Evolutionary conservation across 1,284 basidiomycete species (phyloP), one percentile per base, ranked within the genome.

Genomic region (Tremellales sp.): DNA sequence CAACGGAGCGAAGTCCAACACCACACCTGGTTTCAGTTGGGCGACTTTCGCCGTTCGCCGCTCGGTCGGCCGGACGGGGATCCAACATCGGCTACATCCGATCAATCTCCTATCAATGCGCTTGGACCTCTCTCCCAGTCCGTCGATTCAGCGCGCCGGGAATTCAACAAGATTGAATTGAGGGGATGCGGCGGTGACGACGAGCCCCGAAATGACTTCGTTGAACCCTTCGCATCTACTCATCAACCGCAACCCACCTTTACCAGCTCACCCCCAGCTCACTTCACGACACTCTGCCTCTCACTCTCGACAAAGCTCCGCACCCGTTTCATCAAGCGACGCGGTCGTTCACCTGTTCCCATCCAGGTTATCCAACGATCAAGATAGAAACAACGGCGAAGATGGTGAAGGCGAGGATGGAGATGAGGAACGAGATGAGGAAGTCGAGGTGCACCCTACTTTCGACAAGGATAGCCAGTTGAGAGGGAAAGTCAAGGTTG

Each of bases 151-250:
- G n/a, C n/a, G n/a, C n/a, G n/a, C n/a, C n/a, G n/a, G n/a, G n/a
- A n/a, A n/a, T n/a, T n/a, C n/a, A n/a, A n/a, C n/a, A n/a, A n/a
- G n/a, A n/a, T n/a, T n/a, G n/a, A n/a, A n/a, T n/a, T n/a, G n/a
- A n/a, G n/a, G n/a, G n/a, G n/a, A n/a, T n/a, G n/a, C n/a, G n/a
- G n/a, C n/a, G n/a, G n/a, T n/a, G n/a, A n/a, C n/a, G n/a, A n/a
- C n/a, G n/a, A n/a, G n/a, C n/a, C n/a, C n/a, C n/a, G n/a, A n/a
- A n/a, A n/a, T n/a, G n/a, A 15, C 33, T n/a, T n/a, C 33, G 29
- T 61, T 62, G 12, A 73, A 71, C 51, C 70, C 70, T 5, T 71
- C 70, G 0, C 69, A 73, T 40, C 57, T 71, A 3, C 66, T 73
- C 26, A 65, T 73, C 46, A 65, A 61, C 5, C 60, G 70, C 17